Conservation (phyloP, 1,284 basidiomycete species). For the Leccinum subrobustum region DNA sequence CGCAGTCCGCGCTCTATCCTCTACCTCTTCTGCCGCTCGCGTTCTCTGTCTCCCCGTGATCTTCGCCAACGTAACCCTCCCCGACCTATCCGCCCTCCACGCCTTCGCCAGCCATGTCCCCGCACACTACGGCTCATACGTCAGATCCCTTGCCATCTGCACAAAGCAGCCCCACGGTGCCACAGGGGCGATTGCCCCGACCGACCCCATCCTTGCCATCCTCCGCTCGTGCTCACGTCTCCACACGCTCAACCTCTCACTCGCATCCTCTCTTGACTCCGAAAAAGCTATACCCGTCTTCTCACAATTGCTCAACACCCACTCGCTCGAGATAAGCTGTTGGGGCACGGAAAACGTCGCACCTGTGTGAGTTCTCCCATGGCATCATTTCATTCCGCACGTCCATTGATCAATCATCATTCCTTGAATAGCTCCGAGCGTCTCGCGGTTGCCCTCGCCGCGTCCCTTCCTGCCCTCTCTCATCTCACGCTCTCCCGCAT, state of each 20-base stretch:
- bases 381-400: not conserved
- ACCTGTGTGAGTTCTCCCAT: slow-evolving; percentile 52
- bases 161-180: slow-evolving; percentile 42
- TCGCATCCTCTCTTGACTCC: slow-evolving; percentile 51
- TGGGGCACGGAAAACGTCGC: slow-evolving; percentile 48
- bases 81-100: slow-evolving; percentile 43
- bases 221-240: slow-evolving; percentile 51
- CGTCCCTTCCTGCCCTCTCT: slow-evolving; percentile 53
- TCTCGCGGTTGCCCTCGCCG: slow-evolving; percentile 66
- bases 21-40: slow-evolving; percentile 47
- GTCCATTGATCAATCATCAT: slow-evolving; percentile 2
- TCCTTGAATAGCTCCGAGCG: slow-evolving; percentile 58
- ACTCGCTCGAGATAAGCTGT: slow-evolving; percentile 54
- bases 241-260: slow-evolving; percentile 48
- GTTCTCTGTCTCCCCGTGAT: slow-evolving; percentile 53
- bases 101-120: slow-evolving; percentile 60
- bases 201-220: slow-evolving; percentile 50
- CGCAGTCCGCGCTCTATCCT: slow-evolving; percentile 39
- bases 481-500: slow-evolving; percentile 61
- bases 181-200: slow-evolving; percentile 32
- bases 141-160: slow-evolving; percentile 54
- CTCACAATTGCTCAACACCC: slow-evolving; percentile 41
- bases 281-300: slow-evolving; percentile 53
- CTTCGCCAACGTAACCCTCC: slow-evolving; percentile 57
- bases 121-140: slow-evolving; percentile 48